Evolutionary conservation across 306 rosid species (phyloP).

Genomic region (Ceratonia siliqua): DNA sequence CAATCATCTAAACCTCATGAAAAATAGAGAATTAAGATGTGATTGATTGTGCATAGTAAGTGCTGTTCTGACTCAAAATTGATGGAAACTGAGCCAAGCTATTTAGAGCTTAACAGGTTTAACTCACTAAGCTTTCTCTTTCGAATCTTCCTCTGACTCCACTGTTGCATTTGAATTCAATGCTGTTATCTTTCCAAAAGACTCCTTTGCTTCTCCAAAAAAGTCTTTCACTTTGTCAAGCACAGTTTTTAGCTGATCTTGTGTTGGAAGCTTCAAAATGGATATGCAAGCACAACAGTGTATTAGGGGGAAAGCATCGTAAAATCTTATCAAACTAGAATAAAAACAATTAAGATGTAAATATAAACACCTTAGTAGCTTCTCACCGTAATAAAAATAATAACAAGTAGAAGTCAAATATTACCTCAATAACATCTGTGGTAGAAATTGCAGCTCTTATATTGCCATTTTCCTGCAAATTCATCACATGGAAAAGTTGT

Average conservation of each 20-base stretch:
- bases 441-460: slow-evolving; percentile 77
- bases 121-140: slow-evolving; percentile 69
- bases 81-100: background rate
- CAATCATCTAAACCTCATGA: slow-evolving; percentile 5
- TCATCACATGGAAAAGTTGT: slow-evolving; percentile 17
- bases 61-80: background rate
- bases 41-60: background rate
- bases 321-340: slow-evolving; percentile 6
- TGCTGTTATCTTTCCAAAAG: slow-evolving; percentile 70
- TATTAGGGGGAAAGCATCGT: slow-evolving; percentile 6
- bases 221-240: slow-evolving; percentile 80
- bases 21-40: background rate
- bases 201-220: slow-evolving; percentile 80
- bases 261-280: slow-evolving; percentile 75
- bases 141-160: slow-evolving; percentile 43
- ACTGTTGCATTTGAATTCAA: slow-evolving; percentile 41
- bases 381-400: background rate
- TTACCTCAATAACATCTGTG: slow-evolving; percentile 77
- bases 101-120: background rate
- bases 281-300: slow-evolving; percentile 26
- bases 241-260: slow-evolving; percentile 70
- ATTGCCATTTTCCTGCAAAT: slow-evolving; percentile 72
- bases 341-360: slow-evolving; percentile 10
- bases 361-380: background rate
- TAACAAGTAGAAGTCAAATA: background rate